Evolutionary conservation across 1,284 basidiomycete species (phyloP).

Genomic region (Hymenochaete sp.): DNA sequence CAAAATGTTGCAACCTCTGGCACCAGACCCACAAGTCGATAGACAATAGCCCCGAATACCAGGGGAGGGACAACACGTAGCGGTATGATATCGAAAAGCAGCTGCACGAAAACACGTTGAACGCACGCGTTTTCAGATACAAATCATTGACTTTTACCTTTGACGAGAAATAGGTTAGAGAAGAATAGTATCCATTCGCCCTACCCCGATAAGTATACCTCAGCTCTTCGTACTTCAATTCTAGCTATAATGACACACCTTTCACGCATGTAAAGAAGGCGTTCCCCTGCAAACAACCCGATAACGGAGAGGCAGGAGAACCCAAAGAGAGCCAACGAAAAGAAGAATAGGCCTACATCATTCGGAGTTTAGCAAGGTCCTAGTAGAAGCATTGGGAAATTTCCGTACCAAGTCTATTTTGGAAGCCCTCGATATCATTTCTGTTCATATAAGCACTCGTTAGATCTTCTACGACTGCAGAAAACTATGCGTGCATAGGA

Average conservation of each 20-base stretch:
- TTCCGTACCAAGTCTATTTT: slow-evolving; percentile 66
- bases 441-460: slow-evolving; percentile 30
- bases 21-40: slow-evolving; percentile 88
- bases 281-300: slow-evolving; percentile 87
- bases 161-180: slow-evolving; percentile 91
- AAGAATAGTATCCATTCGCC: slow-evolving; percentile 94
- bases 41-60: slow-evolving; percentile 91
- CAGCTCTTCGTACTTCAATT: background rate
- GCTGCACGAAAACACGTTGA: slow-evolving; percentile 30
- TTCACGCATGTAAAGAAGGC: slow-evolving; percentile 94
- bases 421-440: slow-evolving; percentile 91
- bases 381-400: slow-evolving; percentile 1
- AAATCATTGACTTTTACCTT: slow-evolving; percentile 43
- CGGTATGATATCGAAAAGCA: slow-evolving; percentile 93
- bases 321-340: slow-evolving; percentile 89
- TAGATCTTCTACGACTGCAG: slow-evolving; percentile 13
- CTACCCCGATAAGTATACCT: slow-evolving; percentile 31
- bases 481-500: slow-evolving; percentile 9
- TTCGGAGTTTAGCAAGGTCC: slow-evolving; percentile 7
- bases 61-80: slow-evolving; percentile 90
- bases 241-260: slow-evolving; percentile 41
- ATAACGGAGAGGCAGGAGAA: slow-evolving; percentile 93
- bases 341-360: slow-evolving; percentile 85
- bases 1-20: slow-evolving; percentile 85
- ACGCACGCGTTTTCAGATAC: background rate